A percentile compares a stretch with the other conserved stretches of the same genome.
Evolutionary conservation across 2,329 filamentous ascomycete genomes (phyloP).

Genomic region (Pseudogymnoascus verrucosus): DNA sequence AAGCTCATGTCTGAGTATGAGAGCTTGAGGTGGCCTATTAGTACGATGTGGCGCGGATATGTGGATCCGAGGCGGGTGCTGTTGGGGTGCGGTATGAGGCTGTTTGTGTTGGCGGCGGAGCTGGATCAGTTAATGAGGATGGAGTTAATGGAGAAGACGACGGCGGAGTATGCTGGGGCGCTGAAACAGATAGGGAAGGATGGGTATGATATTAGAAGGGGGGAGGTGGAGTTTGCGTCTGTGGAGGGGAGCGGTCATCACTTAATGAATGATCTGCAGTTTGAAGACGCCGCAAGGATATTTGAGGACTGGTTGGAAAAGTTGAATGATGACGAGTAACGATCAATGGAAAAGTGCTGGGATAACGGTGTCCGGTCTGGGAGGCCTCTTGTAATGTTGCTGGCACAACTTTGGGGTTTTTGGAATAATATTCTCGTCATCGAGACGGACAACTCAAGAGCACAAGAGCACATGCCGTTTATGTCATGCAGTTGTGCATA

Average conservation of each 20-base stretch:
- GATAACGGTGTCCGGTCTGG: neutral
- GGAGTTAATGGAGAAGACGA: slow-evolving; percentile 22
- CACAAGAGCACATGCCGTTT: neutral
- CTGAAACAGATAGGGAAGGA: slow-evolving; percentile 19
- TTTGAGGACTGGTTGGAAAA: slow-evolving; percentile 22
- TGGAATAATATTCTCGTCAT: neutral
- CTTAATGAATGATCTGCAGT: slow-evolving; percentile 33
- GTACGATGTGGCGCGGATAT: slow-evolving; percentile 29
- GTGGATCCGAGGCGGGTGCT: slow-evolving; percentile 29
- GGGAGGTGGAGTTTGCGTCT: slow-evolving; percentile 23
- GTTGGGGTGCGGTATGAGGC: slow-evolving; percentile 14
- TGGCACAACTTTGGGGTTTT: neutral
- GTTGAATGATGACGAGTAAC: neutral
- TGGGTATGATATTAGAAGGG: slow-evolving; percentile 13
- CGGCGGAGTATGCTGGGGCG: slow-evolving; percentile 24
- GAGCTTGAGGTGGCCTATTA: slow-evolving; percentile 34
- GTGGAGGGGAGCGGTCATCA: slow-evolving; percentile 33
- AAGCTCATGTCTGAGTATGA: slow-evolving; percentile 33
- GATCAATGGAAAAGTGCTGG: neutral
- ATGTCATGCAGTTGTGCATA: neutral
- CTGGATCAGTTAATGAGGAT: slow-evolving; percentile 23
- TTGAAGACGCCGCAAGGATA: slow-evolving; percentile 29
- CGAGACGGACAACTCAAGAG: neutral
- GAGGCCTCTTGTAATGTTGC: neutral
- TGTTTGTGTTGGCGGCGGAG: slow-evolving; percentile 22